These are phyloP conservation scores for Dionaea muscipula DNA, from an alignment of 179 eudicot species.

Conservation along the genomic window DNA sequence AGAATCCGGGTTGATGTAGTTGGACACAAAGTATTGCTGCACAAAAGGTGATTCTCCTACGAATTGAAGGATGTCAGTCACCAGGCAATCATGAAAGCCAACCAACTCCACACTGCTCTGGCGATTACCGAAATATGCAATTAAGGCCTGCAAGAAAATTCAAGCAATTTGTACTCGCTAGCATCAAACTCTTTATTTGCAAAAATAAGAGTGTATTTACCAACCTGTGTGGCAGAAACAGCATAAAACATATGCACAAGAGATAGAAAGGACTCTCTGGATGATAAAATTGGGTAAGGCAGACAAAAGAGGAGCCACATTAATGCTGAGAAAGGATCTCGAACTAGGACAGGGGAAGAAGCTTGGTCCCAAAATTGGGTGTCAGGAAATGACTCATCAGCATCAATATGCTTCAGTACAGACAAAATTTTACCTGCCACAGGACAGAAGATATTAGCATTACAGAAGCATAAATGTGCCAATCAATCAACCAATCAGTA, in stretches of 20 bases:
- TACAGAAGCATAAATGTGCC: background rate
- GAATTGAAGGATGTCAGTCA: slow-evolving; percentile 45
- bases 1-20: slow-evolving; percentile 35
- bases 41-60: slow-evolving; percentile 24
- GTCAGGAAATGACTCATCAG: slow-evolving; percentile 43
- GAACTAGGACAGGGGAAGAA: slow-evolving; percentile 62
- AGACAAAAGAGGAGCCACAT: slow-evolving; percentile 93
- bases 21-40: slow-evolving; percentile 13
- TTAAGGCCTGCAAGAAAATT: slow-evolving; percentile 43
- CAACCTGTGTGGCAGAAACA: slow-evolving; percentile 61
- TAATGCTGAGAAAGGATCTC: slow-evolving; percentile 82
- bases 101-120: slow-evolving; percentile 22
- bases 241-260: slow-evolving; percentile 75
- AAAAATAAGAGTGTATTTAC: slow-evolving; percentile 4
- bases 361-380: slow-evolving; percentile 70
- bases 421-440: slow-evolving; percentile 44
- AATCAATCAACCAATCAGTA: background rate
- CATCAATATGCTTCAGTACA: slow-evolving; percentile 45
- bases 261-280: slow-evolving; percentile 50
- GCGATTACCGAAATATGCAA: slow-evolving; percentile 31
- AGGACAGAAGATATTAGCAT: background rate
- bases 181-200: background rate
- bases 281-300: slow-evolving; percentile 55
- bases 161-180: slow-evolving; percentile 8
- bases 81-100: slow-evolving; percentile 33